These are phyloP conservation scores for Trichoderma parareesei DNA, from an alignment of 495 filamentous ascomycete species.

Conservation along the genomic window DNA sequence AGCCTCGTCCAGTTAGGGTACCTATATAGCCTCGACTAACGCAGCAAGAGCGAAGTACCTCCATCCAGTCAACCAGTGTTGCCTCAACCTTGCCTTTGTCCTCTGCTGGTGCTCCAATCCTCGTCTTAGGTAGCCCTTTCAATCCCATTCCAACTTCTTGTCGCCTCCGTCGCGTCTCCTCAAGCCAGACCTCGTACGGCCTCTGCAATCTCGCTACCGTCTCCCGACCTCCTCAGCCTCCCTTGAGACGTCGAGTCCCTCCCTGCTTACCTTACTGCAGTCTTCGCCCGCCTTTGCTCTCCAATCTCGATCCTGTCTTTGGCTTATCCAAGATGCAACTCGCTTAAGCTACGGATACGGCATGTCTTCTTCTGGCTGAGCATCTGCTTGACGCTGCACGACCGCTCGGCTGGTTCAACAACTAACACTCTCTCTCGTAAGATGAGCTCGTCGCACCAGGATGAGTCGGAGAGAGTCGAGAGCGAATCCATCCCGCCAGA, in stretches of 20 bases:
- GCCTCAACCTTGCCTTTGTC: background rate
- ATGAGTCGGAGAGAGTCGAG: background rate
- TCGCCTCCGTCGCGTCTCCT: background rate
- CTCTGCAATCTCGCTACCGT: background rate
- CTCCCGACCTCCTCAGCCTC: background rate
- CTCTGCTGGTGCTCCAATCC: too few species aligned
- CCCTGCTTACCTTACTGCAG: background rate
- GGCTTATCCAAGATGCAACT: background rate
- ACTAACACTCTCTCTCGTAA: background rate
- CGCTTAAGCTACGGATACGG: background rate
- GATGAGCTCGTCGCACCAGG: background rate
- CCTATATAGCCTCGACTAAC: background rate
- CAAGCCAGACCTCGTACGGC: background rate
- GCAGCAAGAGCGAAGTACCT: background rate
- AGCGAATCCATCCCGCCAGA: conserved; percentile 13
- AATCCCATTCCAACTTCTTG: background rate
- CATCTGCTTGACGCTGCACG: background rate
- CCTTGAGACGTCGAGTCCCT: background rate
- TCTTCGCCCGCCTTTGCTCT: background rate
- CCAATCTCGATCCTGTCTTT: background rate
- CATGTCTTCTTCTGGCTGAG: background rate
- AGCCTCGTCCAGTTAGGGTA: background rate
- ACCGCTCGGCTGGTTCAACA: background rate
- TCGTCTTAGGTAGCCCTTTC: background rate
- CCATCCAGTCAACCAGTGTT: background rate